A percentile compares a stretch with the other conserved stretches of the same genome.
phyloP scores from a whole-genome alignment of 2,329 filamentous ascomycete genomes.

The Apiospora marii region DNA sequence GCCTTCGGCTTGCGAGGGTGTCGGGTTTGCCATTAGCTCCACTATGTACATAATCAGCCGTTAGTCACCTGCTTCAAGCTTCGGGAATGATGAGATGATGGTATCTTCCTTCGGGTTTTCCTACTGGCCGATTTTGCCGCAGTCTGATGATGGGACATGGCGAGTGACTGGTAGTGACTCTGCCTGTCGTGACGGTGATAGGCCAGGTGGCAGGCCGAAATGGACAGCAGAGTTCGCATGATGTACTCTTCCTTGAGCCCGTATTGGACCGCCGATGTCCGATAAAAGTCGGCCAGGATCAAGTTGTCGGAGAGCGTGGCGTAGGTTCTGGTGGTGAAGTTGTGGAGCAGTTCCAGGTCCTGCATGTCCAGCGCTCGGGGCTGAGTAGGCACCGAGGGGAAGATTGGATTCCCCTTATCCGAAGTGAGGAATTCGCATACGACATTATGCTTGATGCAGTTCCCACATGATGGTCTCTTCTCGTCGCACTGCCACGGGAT shows the following conservation, averaged over 20 bases:
- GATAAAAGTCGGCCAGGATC: conserved; percentile 44
- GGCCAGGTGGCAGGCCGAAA: conserved; percentile 48
- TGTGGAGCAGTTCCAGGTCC: conserved; percentile 49
- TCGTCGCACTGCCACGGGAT: conserved; percentile 31
- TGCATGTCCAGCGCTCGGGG: conserved; percentile 36
- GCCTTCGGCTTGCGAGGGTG: conserved; percentile 22
- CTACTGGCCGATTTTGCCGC: conserved; percentile 28
- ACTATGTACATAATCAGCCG: not conserved
- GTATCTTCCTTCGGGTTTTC: not conserved
- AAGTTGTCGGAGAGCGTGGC: conserved; percentile 43
- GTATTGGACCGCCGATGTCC: conserved; percentile 46
- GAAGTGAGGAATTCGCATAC: conserved; percentile 30
- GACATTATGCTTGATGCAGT: conserved; percentile 32
- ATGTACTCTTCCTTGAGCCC: conserved; percentile 46
- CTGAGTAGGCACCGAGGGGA: not conserved
- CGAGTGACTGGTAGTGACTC: conserved; percentile 41
- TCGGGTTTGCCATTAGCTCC: conserved; percentile 25
- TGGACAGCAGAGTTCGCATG: conserved; percentile 46
- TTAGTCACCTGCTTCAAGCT: not conserved
- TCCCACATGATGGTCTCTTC: conserved; percentile 30
- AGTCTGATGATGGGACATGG: conserved; percentile 41
- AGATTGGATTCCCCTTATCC: not conserved
- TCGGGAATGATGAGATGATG: no score
- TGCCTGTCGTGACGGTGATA: conserved; percentile 36
- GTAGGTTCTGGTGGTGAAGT: conserved; percentile 47